These are phyloP conservation scores for Nicotiana rustica DNA, from an alignment of 305 asterid species.

Conservation along the genomic window DNA sequence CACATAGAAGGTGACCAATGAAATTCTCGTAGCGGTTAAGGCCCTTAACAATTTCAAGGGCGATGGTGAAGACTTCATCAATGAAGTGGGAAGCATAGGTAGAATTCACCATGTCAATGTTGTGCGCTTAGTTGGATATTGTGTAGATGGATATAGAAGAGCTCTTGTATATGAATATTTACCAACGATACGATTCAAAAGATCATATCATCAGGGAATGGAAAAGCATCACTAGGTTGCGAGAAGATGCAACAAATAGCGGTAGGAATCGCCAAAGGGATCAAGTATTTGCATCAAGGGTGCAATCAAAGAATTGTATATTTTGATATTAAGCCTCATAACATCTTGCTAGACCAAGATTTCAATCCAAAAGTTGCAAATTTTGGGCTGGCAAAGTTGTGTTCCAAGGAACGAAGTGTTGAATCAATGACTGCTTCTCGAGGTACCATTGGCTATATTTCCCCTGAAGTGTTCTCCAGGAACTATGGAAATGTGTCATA, in stretches of 20 bases:
- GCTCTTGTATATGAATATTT: slow-evolving; percentile 61
- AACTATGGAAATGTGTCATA: slow-evolving; percentile 57
- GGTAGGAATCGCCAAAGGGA: slow-evolving; percentile 51
- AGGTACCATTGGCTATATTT: slow-evolving; percentile 78
- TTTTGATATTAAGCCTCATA: slow-evolving; percentile 55
- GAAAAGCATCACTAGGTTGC: slow-evolving; percentile 52
- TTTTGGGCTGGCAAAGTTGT: slow-evolving; percentile 74
- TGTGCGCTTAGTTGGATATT: slow-evolving; percentile 61
- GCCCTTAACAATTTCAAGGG: slow-evolving; percentile 51
- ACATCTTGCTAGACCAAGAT: slow-evolving; percentile 54
- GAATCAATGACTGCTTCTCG: slow-evolving; percentile 63
- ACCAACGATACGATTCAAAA: slow-evolving; percentile 50
- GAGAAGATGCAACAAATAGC: slow-evolving; percentile 47
- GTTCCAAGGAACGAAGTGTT: slow-evolving; percentile 64
- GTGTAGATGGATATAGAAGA: slow-evolving; percentile 52
- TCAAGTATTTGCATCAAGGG: slow-evolving; percentile 57
- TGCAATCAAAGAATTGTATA: slow-evolving; percentile 59
- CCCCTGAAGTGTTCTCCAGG: slow-evolving; percentile 82
- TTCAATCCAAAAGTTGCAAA: slow-evolving; percentile 65
- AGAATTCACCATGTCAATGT: slow-evolving; percentile 57
- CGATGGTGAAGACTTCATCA: slow-evolving; percentile 59
- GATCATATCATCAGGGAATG: slow-evolving; percentile 47
- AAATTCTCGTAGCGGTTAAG: slow-evolving; percentile 53
- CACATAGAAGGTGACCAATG: slow-evolving; percentile 55
- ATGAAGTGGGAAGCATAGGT: slow-evolving; percentile 61